Percentiles rank a stretch among this genome's conserved stretches.
These are phyloP conservation scores for Magnusiomyces sp. DNA, from an alignment of 1,139 yeast species.

Conservation along the genomic window DNA sequence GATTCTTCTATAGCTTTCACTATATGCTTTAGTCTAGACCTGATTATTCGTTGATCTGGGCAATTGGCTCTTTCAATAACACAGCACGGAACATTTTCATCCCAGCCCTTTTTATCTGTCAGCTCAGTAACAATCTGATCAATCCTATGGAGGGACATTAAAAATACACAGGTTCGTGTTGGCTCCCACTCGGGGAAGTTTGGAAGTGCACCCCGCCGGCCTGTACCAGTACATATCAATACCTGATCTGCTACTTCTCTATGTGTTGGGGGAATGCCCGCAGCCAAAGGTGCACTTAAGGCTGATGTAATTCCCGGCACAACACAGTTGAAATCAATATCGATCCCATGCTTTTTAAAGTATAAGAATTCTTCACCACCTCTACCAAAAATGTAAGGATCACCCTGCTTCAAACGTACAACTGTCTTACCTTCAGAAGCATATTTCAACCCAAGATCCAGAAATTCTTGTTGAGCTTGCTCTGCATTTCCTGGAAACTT, in stretches of 20 bases:
- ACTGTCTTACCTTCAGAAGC: constrained; percentile 62
- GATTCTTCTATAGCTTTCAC: constrained; percentile 67
- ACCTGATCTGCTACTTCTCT: constrained; percentile 91
- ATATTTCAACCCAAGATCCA: constrained; percentile 59
- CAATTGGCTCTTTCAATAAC: constrained; percentile 88
- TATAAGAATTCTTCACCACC: constrained; percentile 87
- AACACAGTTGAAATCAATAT: constrained; percentile 45
- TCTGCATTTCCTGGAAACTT: constrained; percentile 98
- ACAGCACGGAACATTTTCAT: constrained; percentile 63
- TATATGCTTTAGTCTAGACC: constrained; percentile 60
- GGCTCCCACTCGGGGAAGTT: constrained; percentile 63
- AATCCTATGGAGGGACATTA: constrained; percentile 87
- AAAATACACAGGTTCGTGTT: constrained; percentile 72
- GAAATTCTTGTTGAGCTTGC: constrained; percentile 78
- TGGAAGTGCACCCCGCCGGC: constrained; percentile 78
- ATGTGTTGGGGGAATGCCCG: constrained; percentile 85
- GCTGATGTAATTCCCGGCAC: constrained; percentile 90
- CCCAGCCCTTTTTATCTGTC: constrained; percentile 50
- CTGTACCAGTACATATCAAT: constrained; percentile 89
- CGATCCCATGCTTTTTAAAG: constrained; percentile 58
- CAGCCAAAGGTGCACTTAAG: constrained; percentile 77
- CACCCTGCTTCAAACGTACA: constrained; percentile 91
- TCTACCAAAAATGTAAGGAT: constrained; percentile 92
- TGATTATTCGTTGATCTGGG: constrained; percentile 80
- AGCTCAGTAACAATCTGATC: constrained; percentile 57